A percentile compares a stretch with the other conserved stretches of the same genome.
These are phyloP conservation scores for Neonectria neomacrospora DNA, from an alignment of 2,329 filamentous ascomycete genomes.

Conservation along the genomic window DNA sequence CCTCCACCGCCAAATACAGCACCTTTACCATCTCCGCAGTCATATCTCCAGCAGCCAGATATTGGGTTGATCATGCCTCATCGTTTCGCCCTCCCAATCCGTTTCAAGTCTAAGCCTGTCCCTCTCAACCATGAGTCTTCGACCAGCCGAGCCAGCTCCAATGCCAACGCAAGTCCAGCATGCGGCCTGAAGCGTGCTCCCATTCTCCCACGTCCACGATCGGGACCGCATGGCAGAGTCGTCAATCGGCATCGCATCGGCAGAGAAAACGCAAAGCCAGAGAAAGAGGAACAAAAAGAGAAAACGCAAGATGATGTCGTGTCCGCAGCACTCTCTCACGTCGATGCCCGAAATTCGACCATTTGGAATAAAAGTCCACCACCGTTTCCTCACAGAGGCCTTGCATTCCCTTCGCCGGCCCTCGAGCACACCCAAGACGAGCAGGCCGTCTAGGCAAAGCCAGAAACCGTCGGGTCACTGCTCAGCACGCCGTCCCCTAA, in stretches of 20 bases:
- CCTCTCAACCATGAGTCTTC: neutral
- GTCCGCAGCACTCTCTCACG: neutral
- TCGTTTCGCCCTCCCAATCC: constrained; percentile 30
- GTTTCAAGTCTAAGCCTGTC: constrained; percentile 14
- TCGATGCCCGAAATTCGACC: constrained; percentile 20
- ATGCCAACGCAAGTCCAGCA: constrained; percentile 1
- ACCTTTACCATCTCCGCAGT: constrained; percentile 9
- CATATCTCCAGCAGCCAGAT: constrained; percentile 4
- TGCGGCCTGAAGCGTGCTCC: constrained; percentile 20
- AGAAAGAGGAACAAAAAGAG: constrained; percentile 7
- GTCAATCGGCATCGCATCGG: neutral
- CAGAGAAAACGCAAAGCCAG: constrained; percentile 26
- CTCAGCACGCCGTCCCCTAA: constrained; percentile 1
- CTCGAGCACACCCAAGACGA: constrained; percentile 26
- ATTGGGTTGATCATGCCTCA: constrained; percentile 34
- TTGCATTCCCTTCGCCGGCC: constrained; percentile 8
- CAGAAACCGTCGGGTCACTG: constrained; percentile 11
- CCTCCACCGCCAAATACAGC: neutral
- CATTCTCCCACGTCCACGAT: constrained; percentile 10
- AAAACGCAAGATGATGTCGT: constrained; percentile 17
- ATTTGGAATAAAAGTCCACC: constrained; percentile 29
- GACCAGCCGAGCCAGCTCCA: constrained; percentile 16
- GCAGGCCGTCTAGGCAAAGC: constrained; percentile 22
- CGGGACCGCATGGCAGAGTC: neutral
- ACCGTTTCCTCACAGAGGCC: constrained; percentile 24